These are phyloP conservation scores for Wallacemonas sp. DNA, from an alignment of 208 protist genomes.

Conservation along the genomic window DNA sequence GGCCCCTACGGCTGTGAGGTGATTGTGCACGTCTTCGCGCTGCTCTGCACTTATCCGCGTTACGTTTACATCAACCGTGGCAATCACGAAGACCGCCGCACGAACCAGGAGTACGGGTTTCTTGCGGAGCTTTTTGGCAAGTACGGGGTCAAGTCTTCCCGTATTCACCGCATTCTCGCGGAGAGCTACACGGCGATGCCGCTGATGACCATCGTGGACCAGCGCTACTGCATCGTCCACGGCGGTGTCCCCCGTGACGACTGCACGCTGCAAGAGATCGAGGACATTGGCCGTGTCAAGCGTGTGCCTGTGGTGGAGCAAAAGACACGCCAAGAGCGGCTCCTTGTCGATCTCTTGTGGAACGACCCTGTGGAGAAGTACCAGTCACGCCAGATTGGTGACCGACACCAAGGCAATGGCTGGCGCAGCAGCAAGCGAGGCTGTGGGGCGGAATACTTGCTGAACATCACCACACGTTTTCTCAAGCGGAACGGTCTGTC, in stretches of 20 bases:
- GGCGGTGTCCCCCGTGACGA: conserved; percentile 95
- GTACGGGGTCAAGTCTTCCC: conserved; percentile 50
- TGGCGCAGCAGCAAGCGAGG: conserved; percentile 99
- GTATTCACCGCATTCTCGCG: conserved; percentile 48
- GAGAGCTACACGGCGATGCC: conserved; percentile 91
- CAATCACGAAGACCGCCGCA: conserved; percentile 89
- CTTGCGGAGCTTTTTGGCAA: conserved; percentile 69
- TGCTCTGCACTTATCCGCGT: conserved; percentile 76
- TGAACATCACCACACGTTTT: conserved; percentile 96
- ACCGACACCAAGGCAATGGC: conserved; percentile 70
- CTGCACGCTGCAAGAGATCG: conserved; percentile 77
- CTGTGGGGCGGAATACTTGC: conserved; percentile 98
- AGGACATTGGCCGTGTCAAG: conserved; percentile 91
- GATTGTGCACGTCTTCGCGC: conserved; percentile 70
- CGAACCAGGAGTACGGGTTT: conserved; percentile 87
- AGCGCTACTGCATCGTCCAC: conserved; percentile 97
- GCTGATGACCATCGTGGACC: conserved; percentile 84
- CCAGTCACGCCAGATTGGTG: conserved; percentile 73
- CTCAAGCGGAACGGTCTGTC: conserved; percentile 96
- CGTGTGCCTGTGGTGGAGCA: conserved; percentile 97
- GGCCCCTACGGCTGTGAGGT: conserved; percentile 97
- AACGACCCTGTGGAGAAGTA: conserved; percentile 96
- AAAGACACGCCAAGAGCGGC: conserved; percentile 90
- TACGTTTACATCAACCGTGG: conserved; percentile 90
- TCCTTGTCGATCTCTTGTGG: conserved; percentile 99